Evolutionary conservation across 352 stramenopile species (phyloP), one percentile per base, ranked within the genome.

Genomic region (Pythium rhizo-oryzae): DNA sequence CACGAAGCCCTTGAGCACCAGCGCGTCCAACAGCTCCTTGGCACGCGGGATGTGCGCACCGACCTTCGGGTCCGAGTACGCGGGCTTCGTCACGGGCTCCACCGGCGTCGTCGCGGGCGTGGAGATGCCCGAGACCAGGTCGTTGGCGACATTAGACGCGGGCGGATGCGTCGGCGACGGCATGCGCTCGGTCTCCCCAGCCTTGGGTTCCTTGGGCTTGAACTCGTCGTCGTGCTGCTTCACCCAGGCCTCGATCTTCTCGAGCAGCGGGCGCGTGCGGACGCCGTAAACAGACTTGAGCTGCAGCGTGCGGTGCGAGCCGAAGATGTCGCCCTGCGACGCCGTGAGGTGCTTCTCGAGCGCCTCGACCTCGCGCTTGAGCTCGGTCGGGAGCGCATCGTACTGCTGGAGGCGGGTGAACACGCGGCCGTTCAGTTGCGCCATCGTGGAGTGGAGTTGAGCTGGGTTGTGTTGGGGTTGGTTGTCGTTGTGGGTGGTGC

Each of bases 1-100:
- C 47, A 75, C 41, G 47, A 75, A 75, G n/a, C 69, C 63, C 23
- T 64, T n/a, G 19, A 75, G 57, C 37, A 75, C 63, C 35, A 75
- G 28, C 3, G 61, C 69, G 53, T 71, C 69, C 7, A 71, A 16
- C 30, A 71, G 54, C 50, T 67, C n/a, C 55, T 73, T 65, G 47
- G 61, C 54, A 24, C 62, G 65, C 23, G 50, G 23, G 11, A 23
- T 44, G n/a, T 55, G 57, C 9, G 18, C n/a, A 1, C 44, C n/a
- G 11, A 15, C 47, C 19, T 57, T 56, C 43, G 41, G 16, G 11
- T 60, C 41, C 11, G 16, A 21, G 16, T 33, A 35, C 9, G 25
- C 61, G 0, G 61, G 15, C 21, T 28, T 21, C 33, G 18, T 39
- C 25, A 28, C 49, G 25, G 53, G 25, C 11, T 9, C 28, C 8